These are phyloP conservation scores for Starmerella bombi DNA, from an alignment of 805 yeast species.

Conservation along the genomic window DNA sequence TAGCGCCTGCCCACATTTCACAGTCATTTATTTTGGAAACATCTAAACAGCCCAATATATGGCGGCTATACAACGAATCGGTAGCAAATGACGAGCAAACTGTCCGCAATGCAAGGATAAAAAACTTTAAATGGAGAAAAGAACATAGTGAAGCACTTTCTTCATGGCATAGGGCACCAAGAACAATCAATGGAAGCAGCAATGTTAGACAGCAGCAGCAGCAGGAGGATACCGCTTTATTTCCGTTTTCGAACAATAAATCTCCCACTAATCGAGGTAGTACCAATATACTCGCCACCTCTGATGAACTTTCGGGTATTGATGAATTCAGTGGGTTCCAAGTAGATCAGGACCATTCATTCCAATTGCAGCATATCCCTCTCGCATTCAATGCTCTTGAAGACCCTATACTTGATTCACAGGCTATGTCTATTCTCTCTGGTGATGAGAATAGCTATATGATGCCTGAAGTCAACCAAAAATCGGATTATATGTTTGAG, in stretches of 20 bases:
- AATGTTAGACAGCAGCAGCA: too few species aligned
- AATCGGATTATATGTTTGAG: constrained; percentile 4
- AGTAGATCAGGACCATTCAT: constrained; percentile 2
- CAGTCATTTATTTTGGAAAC: neutral
- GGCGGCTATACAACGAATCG: constrained; percentile 8
- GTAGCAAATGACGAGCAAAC: neutral
- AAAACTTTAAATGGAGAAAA: constrained; percentile 16
- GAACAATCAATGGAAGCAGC: too few species aligned
- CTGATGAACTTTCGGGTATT: neutral
- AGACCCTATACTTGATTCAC: constrained; percentile 13
- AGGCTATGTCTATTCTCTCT: neutral
- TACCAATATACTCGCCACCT: neutral
- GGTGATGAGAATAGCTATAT: neutral
- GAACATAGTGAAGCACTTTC: constrained; percentile 6
- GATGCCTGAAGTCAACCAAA: neutral
- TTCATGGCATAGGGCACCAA: neutral
- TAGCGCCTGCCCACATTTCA: too few species aligned
- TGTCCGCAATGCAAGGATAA: constrained; percentile 2
- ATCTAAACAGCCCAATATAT: constrained; percentile 1
- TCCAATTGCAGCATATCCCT: constrained; percentile 16
- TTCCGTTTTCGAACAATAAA: too few species aligned
- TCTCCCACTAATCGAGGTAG: too few species aligned
- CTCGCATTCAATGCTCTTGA: constrained; percentile 19
- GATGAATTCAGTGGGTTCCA: neutral
- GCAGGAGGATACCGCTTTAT: too few species aligned